phyloP scores from a whole-genome alignment of 768 basidiomycete species.

The Lentinus tigrinus region DNA sequence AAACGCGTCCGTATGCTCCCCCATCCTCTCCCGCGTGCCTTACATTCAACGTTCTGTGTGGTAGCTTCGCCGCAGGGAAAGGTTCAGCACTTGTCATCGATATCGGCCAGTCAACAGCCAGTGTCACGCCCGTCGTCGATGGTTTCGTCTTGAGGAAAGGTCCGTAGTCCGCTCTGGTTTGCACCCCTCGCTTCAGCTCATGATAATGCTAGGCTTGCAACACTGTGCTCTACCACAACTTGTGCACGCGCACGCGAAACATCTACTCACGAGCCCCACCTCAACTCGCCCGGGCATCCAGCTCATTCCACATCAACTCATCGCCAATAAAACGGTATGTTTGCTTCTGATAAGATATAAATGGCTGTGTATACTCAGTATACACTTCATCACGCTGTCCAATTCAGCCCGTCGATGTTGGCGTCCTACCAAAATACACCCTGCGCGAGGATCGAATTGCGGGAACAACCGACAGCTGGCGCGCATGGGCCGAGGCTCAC shows the following conservation, averaged over 20 bases:
- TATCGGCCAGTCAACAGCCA: conserved; percentile 84
- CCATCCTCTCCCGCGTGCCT: neutral
- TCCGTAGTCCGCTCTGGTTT: conserved; percentile 23
- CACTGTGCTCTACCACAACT: conserved; percentile 77
- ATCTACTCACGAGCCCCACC: conserved; percentile 54
- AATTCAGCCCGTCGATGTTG: conserved; percentile 68
- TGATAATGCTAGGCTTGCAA: conserved; percentile 71
- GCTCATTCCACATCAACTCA: conserved; percentile 83
- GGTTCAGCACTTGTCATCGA: conserved; percentile 97
- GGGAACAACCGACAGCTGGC: conserved; percentile 81
- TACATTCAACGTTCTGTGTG: neutral
- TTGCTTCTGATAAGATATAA: neutral
- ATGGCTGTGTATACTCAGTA: neutral
- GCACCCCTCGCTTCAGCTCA: neutral
- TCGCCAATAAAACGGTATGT: conserved; percentile 71
- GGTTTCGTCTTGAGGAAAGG: conserved; percentile 98
- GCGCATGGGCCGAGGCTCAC: conserved; percentile 69
- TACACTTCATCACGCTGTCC: neutral
- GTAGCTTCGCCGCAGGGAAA: conserved; percentile 92
- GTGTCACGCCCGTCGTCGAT: conserved; percentile 94
- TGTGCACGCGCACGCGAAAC: conserved; percentile 75
- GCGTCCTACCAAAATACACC: conserved; percentile 60
- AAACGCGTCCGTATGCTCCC: conserved; percentile 66
- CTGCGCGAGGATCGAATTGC: conserved; percentile 73
- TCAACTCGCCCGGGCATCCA: conserved; percentile 58